Evolutionary conservation across 2,329 filamentous ascomycete genomes (phyloP), one percentile per base, ranked within the genome.

Genomic region (Aureobasidium mangrovei): DNA sequence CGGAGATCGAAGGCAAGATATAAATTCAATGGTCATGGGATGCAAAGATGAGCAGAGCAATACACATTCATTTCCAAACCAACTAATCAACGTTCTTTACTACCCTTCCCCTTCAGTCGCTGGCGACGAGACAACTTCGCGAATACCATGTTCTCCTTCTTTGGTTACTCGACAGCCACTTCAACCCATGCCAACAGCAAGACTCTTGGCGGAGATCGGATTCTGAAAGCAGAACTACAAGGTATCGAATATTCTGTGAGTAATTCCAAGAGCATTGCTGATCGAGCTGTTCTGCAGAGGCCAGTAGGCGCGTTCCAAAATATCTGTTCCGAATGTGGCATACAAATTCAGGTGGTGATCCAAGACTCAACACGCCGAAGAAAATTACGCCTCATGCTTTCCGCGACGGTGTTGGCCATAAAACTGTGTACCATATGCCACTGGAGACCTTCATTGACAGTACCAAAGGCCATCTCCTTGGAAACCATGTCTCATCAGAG

Each of bases 301-400:
- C 27, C 4, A 40, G 28, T 24, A 42, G 29, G n/a, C 10, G 27
- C 7, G 24, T 52, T 7, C 48, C 48, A 27, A 33, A 31, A 52
- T 52, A 52, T 9, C 32, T 52, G 1, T 52, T 52, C 10, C n/a
- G 48, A 8, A 42, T 52, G 48, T 52, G 38, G 38, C 18, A 35
- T 24, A 3, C 18, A n/a, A 2, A 7, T 2, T 52, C 38, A 3
- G 39, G 48, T 18, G 48, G 48, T 4, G 10, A 35, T 3, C 2
- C 10, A 4, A 35, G 31, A 9, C 24, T 52, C 5, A 52, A 52
- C 31, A 42, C 38, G 1, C 35, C 39, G 2, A 26, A 33, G 18
- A 35, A 18, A n/a, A 36, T 52, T 29, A 35, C 9, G 26, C 48
- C 48, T 8, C 48, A 18, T 8, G 48, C 48, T 9, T 52, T 52